phyloP scores from a whole-genome alignment of 2,329 filamentous ascomycete genomes.

The Ceratocystis cubensis region DNA sequence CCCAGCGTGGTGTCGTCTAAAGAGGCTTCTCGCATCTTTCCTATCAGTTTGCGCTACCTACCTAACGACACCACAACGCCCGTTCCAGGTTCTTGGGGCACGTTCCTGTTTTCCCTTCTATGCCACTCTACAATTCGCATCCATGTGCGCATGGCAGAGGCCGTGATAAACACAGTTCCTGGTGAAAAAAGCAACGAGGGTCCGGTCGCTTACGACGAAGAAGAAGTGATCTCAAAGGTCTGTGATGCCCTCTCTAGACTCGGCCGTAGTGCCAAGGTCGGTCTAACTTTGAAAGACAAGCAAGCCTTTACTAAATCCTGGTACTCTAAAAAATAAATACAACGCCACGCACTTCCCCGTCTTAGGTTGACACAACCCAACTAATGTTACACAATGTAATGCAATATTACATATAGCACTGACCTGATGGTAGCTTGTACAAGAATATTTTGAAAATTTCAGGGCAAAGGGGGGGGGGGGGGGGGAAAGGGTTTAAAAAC shows the following conservation, averaged over 20 bases:
- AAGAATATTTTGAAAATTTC: too few species aligned
- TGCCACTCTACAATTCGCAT: constrained; percentile 79
- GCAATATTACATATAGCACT: neutral
- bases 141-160: constrained; percentile 76
- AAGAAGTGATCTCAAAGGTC: constrained; percentile 60
- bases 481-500: too few species aligned
- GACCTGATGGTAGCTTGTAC: too few species aligned
- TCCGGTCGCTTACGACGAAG: constrained; percentile 44
- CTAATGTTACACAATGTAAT: neutral
- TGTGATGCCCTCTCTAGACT: constrained; percentile 78
- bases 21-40: constrained; percentile 64
- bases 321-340: constrained; percentile 30
- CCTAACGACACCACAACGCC: constrained; percentile 85
- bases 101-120: constrained; percentile 76
- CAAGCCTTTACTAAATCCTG: constrained; percentile 63
- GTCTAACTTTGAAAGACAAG: constrained; percentile 73
- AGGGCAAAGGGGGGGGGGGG: too few species aligned
- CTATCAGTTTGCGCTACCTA: constrained; percentile 78
- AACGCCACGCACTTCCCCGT: constrained; percentile 1
- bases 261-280: constrained; percentile 78
- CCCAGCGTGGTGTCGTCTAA: constrained; percentile 60
- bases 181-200: constrained; percentile 26
- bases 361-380: neutral
- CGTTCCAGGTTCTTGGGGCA: constrained; percentile 57
- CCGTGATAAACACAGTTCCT: constrained; percentile 43